These are phyloP conservation scores for Saturnispora galanensis DNA, from an alignment of 805 yeast species.

Conservation along the genomic window DNA sequence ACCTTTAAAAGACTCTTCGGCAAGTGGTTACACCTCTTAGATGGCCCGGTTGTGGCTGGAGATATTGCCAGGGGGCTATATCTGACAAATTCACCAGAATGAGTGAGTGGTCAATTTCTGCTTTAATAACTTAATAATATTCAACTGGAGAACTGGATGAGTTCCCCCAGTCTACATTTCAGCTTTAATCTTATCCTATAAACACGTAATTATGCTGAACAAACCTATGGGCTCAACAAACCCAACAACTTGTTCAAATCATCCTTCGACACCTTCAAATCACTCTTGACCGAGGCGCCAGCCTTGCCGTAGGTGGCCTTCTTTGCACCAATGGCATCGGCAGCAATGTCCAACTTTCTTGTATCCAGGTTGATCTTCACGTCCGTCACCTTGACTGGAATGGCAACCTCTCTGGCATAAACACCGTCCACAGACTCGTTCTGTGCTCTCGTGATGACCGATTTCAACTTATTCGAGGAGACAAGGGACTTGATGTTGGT, in stretches of 20 bases:
- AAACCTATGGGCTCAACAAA: not conserved
- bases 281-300: not conserved
- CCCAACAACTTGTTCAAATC: constrained; percentile 1
- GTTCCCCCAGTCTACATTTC: too few relatives aligned
- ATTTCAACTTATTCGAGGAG: constrained; percentile 11
- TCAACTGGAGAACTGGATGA: not conserved
- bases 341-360: constrained; percentile 3
- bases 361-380: constrained; percentile 20
- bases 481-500: constrained; percentile 16
- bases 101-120: not conserved
- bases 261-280: not conserved
- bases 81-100: constrained; percentile 7
- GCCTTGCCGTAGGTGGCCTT: not conserved
- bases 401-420: constrained; percentile 23
- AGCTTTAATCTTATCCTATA: too few relatives aligned
- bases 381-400: constrained; percentile 21
- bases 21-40: constrained; percentile 39
- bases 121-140: not conserved
- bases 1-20: constrained; percentile 58
- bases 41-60: constrained; percentile 32
- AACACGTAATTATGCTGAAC: too few relatives aligned
- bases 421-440: constrained; percentile 19
- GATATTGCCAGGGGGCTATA: constrained; percentile 24
- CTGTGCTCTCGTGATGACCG: constrained; percentile 17
- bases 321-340: constrained; percentile 4